Percentiles rank a stretch among this genome's conserved stretches.
Conservation (phyloP, 331 rosid species). For the Pyrus hybrid region DNA sequence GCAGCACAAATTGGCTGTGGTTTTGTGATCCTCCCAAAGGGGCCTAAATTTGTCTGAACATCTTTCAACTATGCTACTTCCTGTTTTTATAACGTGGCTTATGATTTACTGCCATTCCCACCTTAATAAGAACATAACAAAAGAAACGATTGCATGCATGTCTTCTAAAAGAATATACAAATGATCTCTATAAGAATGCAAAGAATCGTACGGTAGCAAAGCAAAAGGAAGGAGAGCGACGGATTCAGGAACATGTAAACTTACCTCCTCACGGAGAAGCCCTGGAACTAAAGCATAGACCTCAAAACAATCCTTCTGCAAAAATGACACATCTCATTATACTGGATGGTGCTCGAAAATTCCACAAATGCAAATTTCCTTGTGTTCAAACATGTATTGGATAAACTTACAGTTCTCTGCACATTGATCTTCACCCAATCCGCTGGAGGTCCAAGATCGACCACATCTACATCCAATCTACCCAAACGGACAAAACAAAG, state of each 20-base stretch:
- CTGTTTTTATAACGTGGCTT: neutral
- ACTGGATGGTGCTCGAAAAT: neutral
- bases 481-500: slow-evolving; percentile 14
- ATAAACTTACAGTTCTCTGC: slow-evolving; percentile 77
- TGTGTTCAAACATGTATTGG: neutral
- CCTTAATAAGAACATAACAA: neutral
- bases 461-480: slow-evolving; percentile 79
- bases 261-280: slow-evolving; percentile 96
- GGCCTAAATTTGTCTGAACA: neutral
- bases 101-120: neutral
- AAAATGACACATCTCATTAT: slow-evolving; percentile 12
- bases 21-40: too few species aligned
- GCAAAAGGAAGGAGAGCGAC: neutral
- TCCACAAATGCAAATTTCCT: slow-evolving; percentile 3
- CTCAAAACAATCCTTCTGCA: slow-evolving; percentile 96
- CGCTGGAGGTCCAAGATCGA: slow-evolving; percentile 89
- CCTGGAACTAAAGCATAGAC: slow-evolving; percentile 98
- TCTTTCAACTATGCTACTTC: neutral
- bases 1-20: neutral
- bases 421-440: slow-evolving; percentile 98
- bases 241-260: slow-evolving; percentile 8
- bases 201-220: neutral
- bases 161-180: neutral
- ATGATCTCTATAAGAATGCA: neutral
- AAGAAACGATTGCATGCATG: neutral